A percentile compares a stretch with the other conserved stretches of the same genome.
phyloP scores from a whole-genome alignment of 164 flowering plant genomes.

The Piper betle region DNA sequence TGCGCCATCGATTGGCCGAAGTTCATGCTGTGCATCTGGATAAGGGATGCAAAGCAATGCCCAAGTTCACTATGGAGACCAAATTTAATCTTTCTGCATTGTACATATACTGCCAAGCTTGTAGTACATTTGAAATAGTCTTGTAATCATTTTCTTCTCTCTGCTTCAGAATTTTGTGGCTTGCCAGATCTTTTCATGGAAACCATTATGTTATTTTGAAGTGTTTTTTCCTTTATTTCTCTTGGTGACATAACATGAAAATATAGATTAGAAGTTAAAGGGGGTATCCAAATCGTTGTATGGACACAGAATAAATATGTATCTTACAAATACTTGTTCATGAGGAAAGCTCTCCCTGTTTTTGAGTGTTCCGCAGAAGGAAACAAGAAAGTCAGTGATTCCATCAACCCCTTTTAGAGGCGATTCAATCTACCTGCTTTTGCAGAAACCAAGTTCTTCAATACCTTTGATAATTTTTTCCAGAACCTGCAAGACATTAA shows the following conservation, averaged over 20 bases:
- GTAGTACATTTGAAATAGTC: slow-evolving; percentile 65
- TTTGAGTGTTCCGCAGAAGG: slow-evolving; percentile 36
- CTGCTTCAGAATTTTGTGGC: neutral
- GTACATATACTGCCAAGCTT: slow-evolving; percentile 51
- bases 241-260: neutral
- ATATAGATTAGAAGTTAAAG: neutral
- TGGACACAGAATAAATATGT: too few species aligned
- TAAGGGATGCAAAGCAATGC: slow-evolving; percentile 61
- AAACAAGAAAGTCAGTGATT: slow-evolving; percentile 72
- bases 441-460: slow-evolving; percentile 55
- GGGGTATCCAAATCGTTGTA: too few species aligned
- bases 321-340: too few species aligned
- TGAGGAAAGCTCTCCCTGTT: neutral
- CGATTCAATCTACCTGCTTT: slow-evolving; percentile 84
- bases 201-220: neutral
- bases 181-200: neutral
- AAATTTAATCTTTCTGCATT: slow-evolving; percentile 60
- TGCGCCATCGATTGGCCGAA: slow-evolving; percentile 52
- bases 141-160: slow-evolving; percentile 15
- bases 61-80: slow-evolving; percentile 57
- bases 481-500: slow-evolving; percentile 42
- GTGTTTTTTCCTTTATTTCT: neutral
- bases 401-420: slow-evolving; percentile 96
- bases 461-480: slow-evolving; percentile 75
- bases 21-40: slow-evolving; percentile 69